Conservation (phyloP, 208 protist genomes). For the Leishmania mexicana region DNA sequence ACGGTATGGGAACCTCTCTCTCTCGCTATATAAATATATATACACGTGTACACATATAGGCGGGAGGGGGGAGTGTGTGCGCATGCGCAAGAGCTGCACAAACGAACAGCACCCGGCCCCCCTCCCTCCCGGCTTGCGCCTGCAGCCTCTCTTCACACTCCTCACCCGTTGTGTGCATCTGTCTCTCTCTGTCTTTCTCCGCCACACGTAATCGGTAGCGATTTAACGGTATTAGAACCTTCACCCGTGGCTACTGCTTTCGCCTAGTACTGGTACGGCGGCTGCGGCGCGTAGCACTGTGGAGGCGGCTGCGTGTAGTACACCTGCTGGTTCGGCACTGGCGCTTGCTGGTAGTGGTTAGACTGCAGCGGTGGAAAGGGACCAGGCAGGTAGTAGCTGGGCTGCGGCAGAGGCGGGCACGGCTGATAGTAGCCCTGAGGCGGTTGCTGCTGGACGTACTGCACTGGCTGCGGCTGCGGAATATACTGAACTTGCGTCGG, state of each 20-base stretch:
- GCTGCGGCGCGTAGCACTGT: constrained; percentile 31
- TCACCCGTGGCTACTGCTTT: background rate
- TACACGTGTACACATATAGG: background rate
- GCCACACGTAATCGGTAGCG: background rate
- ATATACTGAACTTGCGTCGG: constrained; percentile 18
- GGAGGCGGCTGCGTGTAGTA: constrained; percentile 28
- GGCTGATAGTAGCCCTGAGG: constrained; percentile 20
- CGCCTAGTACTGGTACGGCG: constrained; percentile 28
- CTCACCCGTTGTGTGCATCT: no score
- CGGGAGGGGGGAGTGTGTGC: background rate
- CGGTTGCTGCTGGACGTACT: constrained; percentile 21
- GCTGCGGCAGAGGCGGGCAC: constrained; percentile 27
- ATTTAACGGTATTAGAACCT: background rate
- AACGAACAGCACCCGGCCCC: background rate
- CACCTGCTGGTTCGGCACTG: constrained; percentile 10
- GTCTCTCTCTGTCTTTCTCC: background rate
- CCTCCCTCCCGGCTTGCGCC: no score
- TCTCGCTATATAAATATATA: no score
- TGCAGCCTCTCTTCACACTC: no score
- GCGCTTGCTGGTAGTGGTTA: constrained; percentile 2
- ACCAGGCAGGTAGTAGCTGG: constrained; percentile 17
- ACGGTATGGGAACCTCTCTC: background rate
- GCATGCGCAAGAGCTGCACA: background rate
- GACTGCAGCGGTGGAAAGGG: constrained; percentile 8
- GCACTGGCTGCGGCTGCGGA: constrained; percentile 14